Evolutionary conservation across 257 asterid genomes (phyloP).

Genomic region (Primulina eburnea): DNA sequence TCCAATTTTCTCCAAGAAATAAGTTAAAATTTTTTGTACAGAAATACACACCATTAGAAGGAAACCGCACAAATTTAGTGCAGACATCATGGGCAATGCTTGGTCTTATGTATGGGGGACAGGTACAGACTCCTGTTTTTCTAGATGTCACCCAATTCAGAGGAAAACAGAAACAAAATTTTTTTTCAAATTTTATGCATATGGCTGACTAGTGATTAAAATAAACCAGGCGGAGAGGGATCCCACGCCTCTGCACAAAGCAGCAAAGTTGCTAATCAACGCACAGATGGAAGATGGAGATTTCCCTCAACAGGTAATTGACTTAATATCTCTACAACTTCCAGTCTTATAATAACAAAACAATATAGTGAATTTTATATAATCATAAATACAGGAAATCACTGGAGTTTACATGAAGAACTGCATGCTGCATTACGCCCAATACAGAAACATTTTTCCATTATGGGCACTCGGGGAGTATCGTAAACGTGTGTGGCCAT

Average conservation of each 20-base stretch:
- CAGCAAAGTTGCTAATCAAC: conserved; percentile 68
- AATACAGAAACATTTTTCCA: conserved; percentile 61
- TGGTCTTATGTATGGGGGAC: conserved; percentile 68
- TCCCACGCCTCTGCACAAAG: conserved; percentile 65
- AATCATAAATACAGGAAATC: conserved; percentile 42
- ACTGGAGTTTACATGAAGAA: conserved; percentile 76
- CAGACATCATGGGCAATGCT: conserved; percentile 93
- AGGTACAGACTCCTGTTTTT: conserved; percentile 35
- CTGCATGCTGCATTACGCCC: conserved; percentile 72
- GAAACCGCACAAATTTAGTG: conserved; percentile 68
- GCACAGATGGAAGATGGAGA: conserved; percentile 78
- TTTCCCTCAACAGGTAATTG: conserved; percentile 73
- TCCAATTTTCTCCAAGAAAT: not conserved
- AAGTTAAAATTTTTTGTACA: conserved; percentile 22
- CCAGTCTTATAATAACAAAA: not conserved
- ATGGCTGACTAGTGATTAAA: not conserved
- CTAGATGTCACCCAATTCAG: not conserved
- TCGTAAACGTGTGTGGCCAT: conserved; percentile 60
- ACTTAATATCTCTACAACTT: not conserved
- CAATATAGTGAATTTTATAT: not conserved
- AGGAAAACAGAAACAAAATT: not conserved
- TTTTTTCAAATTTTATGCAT: not conserved
- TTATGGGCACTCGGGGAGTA: conserved; percentile 84
- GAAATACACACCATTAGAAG: conserved; percentile 75
- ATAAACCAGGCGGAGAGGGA: conserved; percentile 60